Evolutionary conservation across 208 protist species (phyloP), one percentile per base, ranked within the genome.

Genomic region (Jaenimonas drosophilae): DNA sequence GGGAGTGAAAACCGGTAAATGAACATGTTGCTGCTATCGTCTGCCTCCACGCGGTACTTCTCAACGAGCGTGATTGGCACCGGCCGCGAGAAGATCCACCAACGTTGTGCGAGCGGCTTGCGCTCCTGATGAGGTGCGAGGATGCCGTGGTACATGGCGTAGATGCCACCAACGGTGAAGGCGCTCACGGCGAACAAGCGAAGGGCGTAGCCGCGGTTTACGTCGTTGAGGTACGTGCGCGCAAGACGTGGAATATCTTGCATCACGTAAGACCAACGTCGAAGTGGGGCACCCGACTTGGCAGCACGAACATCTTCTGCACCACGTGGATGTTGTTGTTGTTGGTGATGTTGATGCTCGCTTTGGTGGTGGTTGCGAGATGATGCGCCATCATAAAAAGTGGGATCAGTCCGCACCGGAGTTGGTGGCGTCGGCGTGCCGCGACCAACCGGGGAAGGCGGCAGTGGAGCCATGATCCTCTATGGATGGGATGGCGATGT

Each of bases 51-150:
- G 3, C 58, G 49, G 23, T 65, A 68, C 49, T 78, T 75, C 31
- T 87, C 76, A 0, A 93, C 21, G 21, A 93, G 61, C 0, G 80
- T 89, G 41, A 86, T 70, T 7, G 71, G 77, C 4, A 93, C 80
- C 11, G 50, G 54, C 7, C 56, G 75, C 0, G 73, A 50, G 45
- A 79, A 79, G 38, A 54, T 54, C 27, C 49, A 62, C 57, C 73
- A 88, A 27, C 85, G 76, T 58, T 74, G 52, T 24, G 85, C 85
- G 27, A 93, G 61, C 23, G 85, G 85, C 17, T 52, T 59, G 2
- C 48, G 32, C 23, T 86, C 58, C 61, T 93, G 85, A 4, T 6
- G 25, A 12, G 57, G 62, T 9, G 69, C 59, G 26, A 88, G 54
- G 24, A 85, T 32, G 34, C 39, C 36, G 4, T 51, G 27, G 53